Evolutionary conservation across 1,284 basidiomycete genomes (phyloP).

Genomic region (Cutaneotrichosporon dermatis): DNA sequence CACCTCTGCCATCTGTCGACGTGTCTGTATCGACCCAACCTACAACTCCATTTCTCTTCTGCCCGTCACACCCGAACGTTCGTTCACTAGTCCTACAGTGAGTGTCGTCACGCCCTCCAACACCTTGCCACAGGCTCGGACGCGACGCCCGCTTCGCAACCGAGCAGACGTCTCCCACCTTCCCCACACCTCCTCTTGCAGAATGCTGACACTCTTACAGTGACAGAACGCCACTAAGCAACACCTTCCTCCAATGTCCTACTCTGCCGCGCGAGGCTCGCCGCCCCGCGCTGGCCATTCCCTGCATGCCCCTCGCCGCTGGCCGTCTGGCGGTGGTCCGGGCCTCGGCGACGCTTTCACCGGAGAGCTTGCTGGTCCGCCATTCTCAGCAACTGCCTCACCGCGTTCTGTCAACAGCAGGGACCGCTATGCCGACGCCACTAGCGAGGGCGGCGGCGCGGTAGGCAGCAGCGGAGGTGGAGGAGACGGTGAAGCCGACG

Average conservation of each 20-base stretch:
- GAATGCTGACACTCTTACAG: constrained; percentile 3
- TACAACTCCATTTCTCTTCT: too few relatives aligned
- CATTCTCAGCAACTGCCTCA: neutral
- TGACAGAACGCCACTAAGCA: constrained; percentile 12
- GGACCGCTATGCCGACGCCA: constrained; percentile 1
- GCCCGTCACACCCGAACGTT: too few relatives aligned
- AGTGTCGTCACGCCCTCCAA: too few relatives aligned
- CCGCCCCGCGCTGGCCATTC: constrained; percentile 18
- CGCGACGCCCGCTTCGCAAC: too few relatives aligned
- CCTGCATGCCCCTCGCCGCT: neutral
- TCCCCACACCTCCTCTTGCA: too few relatives aligned
- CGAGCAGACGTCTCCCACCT: neutral
- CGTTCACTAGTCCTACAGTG: too few relatives aligned
- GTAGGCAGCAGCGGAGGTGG: too few relatives aligned
- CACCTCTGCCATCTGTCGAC: too few relatives aligned
- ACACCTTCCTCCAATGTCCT: constrained; percentile 11
- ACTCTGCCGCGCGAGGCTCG: constrained; percentile 21
- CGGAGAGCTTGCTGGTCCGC: neutral
- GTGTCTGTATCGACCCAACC: too few relatives aligned
- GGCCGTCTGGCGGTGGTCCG: neutral
- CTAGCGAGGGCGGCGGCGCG: neutral
- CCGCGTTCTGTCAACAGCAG: constrained; percentile 4
- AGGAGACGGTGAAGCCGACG: neutral
- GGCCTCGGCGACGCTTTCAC: neutral
- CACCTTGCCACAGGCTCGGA: too few relatives aligned